Percentiles rank a stretch among this genome's conserved stretches.
phyloP scores from a whole-genome alignment of 2,329 filamentous ascomycete genomes.

The Fusarium subglutinans region DNA sequence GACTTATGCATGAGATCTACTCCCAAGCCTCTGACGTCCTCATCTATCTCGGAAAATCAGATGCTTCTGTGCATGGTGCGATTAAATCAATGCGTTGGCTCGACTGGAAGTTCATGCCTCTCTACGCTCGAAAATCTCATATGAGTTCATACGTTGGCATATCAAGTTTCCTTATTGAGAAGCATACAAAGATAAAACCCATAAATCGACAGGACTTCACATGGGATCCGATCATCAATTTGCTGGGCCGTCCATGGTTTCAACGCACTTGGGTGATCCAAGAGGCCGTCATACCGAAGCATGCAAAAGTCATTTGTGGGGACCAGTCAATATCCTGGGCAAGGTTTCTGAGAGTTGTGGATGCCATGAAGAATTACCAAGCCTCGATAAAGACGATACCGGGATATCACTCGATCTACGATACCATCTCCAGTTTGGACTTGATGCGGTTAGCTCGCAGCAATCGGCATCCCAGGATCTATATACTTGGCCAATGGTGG shows the following conservation, averaged over 20 bases:
- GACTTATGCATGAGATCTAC: not conserved
- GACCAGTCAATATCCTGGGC: fast-evolving
- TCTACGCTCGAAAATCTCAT: fast-evolving
- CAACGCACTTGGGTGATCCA: not conserved
- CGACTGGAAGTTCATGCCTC: not conserved
- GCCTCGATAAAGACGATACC: fast-evolving
- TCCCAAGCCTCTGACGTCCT: fast-evolving
- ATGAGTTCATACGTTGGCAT: fast-evolving
- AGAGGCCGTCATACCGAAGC: not conserved
- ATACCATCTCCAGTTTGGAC: fast-evolving
- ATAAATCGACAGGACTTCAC: fast-evolving
- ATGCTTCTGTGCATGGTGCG: fast-evolving
- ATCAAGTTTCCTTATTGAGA: fast-evolving
- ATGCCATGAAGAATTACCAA: fast-evolving
- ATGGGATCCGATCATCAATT: not conserved
- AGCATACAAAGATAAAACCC: fast-evolving
- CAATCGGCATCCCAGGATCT: fast-evolving
- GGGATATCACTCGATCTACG: fast-evolving
- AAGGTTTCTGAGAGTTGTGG: fast-evolving
- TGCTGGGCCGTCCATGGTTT: not conserved
- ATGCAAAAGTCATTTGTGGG: not conserved
- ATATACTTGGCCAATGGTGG: fast-evolving
- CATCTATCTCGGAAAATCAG: not conserved
- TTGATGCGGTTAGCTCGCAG: not conserved
- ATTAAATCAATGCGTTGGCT: not conserved